Evolutionary conservation across 495 filamentous ascomycete species (phyloP).

Genomic region (Neurospora sp.): DNA sequence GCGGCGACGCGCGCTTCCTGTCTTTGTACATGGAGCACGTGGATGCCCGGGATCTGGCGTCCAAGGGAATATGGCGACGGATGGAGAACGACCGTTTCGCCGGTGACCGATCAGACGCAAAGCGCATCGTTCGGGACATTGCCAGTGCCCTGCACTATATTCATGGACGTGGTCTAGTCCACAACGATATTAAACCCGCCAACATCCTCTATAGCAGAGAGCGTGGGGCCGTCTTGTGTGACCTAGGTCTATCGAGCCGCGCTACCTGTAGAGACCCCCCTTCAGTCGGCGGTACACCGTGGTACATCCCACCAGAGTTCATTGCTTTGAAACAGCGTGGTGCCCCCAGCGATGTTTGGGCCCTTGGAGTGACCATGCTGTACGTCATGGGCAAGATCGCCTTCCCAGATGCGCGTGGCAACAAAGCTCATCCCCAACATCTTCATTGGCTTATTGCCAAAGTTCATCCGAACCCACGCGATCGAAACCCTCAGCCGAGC

Average conservation of each 20-base stretch:
- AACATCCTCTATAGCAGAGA: conserved; percentile 43
- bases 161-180: conserved; percentile 32
- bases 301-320: conserved; percentile 42
- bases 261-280: conserved; percentile 19
- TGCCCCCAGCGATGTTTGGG: conserved; percentile 38
- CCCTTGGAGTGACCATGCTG: conserved; percentile 39
- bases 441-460: conserved; percentile 38
- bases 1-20: conserved; percentile 38
- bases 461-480: conserved; percentile 12
- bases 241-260: conserved; percentile 35
- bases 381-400: conserved; percentile 37
- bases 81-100: conserved; percentile 27
- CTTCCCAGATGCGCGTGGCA: conserved; percentile 34
- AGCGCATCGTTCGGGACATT: conserved; percentile 37
- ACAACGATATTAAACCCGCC: conserved; percentile 44
- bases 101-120: conserved; percentile 28
- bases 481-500: conserved; percentile 23
- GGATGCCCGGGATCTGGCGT: conserved; percentile 34
- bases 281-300: conserved; percentile 38
- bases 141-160: conserved; percentile 36
- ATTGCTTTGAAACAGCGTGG: conserved; percentile 37
- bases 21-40: conserved; percentile 44
- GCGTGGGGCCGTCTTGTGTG: conserved; percentile 40
- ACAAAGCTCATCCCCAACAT: conserved; percentile 30
- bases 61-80: conserved; percentile 30